Conservation (phyloP, 441 rosid genomes). For the Erodium moschatum region DNA sequence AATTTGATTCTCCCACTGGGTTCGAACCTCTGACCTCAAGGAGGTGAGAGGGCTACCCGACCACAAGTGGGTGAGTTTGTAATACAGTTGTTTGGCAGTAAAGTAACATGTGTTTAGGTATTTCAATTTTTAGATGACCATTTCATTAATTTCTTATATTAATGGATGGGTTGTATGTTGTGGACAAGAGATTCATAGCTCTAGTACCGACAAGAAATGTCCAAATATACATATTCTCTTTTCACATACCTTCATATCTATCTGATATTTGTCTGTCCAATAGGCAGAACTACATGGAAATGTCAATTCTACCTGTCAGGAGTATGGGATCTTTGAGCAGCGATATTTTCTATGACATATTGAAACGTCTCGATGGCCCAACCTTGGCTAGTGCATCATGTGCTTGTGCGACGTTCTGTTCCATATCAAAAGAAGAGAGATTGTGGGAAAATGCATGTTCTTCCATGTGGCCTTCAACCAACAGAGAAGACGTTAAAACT, state of each 20-base stretch:
- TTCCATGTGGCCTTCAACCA: constrained; percentile 66
- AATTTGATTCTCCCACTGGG: too few species aligned
- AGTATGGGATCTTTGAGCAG: constrained; percentile 40
- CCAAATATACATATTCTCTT: neutral
- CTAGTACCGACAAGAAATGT: neutral
- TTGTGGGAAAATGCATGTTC: constrained; percentile 67
- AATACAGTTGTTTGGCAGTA: neutral
- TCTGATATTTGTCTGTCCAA: constrained; percentile 10
- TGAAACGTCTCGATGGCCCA: constrained; percentile 68
- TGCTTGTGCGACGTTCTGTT: constrained; percentile 50
- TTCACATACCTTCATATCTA: neutral
- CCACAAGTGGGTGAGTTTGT: neutral
- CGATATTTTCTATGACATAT: constrained; percentile 60
- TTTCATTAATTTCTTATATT: neutral
- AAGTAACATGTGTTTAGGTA: neutral
- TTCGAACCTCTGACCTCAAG: too few species aligned
- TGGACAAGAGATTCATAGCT: neutral
- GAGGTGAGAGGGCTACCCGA: too few species aligned
- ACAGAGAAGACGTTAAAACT: constrained; percentile 50
- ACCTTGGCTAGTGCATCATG: constrained; percentile 67
- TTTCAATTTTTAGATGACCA: neutral
- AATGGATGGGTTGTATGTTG: neutral
- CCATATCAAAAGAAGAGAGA: constrained; percentile 59
- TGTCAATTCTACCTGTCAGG: constrained; percentile 33
- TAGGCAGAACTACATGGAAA: constrained; percentile 20